Conservation (phyloP, 2,329 filamentous ascomycete genomes). For the Seiridium cupressi region DNA sequence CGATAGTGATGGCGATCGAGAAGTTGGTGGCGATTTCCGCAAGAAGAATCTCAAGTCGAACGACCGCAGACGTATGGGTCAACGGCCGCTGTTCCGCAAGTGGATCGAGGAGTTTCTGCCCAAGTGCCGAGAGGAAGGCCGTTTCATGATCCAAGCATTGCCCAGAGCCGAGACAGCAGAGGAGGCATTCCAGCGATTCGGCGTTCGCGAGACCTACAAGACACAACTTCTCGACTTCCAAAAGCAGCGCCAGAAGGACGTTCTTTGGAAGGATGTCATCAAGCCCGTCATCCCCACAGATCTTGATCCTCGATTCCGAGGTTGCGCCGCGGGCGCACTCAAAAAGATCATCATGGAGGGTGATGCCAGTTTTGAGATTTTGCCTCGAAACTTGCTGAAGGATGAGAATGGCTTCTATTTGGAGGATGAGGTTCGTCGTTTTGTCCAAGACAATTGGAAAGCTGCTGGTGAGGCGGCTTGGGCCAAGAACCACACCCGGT, state of each 20-base stretch:
- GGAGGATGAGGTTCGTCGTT: slow-evolving; percentile 37
- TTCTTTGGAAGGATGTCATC: slow-evolving; percentile 45
- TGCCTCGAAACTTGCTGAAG: slow-evolving; percentile 22
- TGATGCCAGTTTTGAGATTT: slow-evolving; percentile 35
- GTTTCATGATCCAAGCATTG: slow-evolving; percentile 23
- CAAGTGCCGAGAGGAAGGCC: slow-evolving; percentile 37
- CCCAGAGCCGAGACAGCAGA: slow-evolving; percentile 45
- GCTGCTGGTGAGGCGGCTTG: slow-evolving; percentile 34
- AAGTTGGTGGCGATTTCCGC: slow-evolving; percentile 27
- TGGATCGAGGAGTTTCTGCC: slow-evolving; percentile 68
- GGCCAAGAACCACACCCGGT: slow-evolving; percentile 18
- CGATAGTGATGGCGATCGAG: slow-evolving; percentile 11
- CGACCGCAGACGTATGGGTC: slow-evolving; percentile 54
- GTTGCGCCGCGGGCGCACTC: slow-evolving; percentile 29
- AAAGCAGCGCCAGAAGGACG: slow-evolving; percentile 35
- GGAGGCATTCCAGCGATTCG: slow-evolving; percentile 54
- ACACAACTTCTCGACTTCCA: slow-evolving; percentile 39
- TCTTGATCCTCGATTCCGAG: not conserved
- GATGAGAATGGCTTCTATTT: slow-evolving; percentile 41
- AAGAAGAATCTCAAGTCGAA: slow-evolving; percentile 44
- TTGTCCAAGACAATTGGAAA: slow-evolving; percentile 37
- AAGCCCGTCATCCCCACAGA: slow-evolving; percentile 31
- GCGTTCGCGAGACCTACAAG: slow-evolving; percentile 41
- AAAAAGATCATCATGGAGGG: slow-evolving; percentile 48
- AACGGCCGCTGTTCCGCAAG: slow-evolving; percentile 53